Conservation (phyloP, 371 early-diverging fungal genomes). For the Coemansia sp. region DNA sequence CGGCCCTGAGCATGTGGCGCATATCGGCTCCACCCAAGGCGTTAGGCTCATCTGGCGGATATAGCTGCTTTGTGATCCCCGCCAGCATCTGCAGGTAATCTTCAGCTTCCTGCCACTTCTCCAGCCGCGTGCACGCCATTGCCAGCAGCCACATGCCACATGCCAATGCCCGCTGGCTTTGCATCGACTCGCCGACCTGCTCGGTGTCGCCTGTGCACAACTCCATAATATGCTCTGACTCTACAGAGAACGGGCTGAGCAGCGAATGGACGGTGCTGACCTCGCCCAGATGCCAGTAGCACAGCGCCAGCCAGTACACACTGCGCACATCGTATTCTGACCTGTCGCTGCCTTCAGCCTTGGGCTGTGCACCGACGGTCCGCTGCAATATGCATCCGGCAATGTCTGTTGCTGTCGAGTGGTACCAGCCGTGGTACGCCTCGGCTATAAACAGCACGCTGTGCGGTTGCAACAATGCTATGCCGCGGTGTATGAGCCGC, state of each 20-base stretch:
- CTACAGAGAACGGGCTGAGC: slow-evolving; percentile 19
- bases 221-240: slow-evolving; percentile 30
- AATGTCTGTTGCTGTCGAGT: slow-evolving; percentile 18
- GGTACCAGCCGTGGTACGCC: slow-evolving; percentile 47
- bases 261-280: slow-evolving; percentile 33
- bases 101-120: slow-evolving; percentile 52
- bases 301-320: slow-evolving; percentile 49
- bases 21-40: slow-evolving; percentile 16
- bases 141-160: slow-evolving; percentile 46
- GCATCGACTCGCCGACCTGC: slow-evolving; percentile 12
- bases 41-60: slow-evolving; percentile 24
- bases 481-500: slow-evolving; percentile 36
- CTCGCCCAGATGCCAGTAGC: slow-evolving; percentile 50
- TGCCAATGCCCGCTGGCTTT: slow-evolving; percentile 35
- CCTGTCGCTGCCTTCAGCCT: neutral
- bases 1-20: neutral
- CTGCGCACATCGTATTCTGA: slow-evolving; percentile 34
- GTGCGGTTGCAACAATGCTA: slow-evolving; percentile 36
- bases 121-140: slow-evolving; percentile 43
- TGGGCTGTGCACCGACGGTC: slow-evolving; percentile 11
- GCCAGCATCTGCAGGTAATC: slow-evolving; percentile 32
- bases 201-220: slow-evolving; percentile 7
- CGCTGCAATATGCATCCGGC: slow-evolving; percentile 37
- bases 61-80: slow-evolving; percentile 5
- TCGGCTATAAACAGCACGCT: slow-evolving; percentile 44